Percentiles rank a stretch among this genome's conserved stretches.
Evolutionary conservation across 345 rosid genomes (phyloP).

Genomic region (Diplotaxis tenuifolia): DNA sequence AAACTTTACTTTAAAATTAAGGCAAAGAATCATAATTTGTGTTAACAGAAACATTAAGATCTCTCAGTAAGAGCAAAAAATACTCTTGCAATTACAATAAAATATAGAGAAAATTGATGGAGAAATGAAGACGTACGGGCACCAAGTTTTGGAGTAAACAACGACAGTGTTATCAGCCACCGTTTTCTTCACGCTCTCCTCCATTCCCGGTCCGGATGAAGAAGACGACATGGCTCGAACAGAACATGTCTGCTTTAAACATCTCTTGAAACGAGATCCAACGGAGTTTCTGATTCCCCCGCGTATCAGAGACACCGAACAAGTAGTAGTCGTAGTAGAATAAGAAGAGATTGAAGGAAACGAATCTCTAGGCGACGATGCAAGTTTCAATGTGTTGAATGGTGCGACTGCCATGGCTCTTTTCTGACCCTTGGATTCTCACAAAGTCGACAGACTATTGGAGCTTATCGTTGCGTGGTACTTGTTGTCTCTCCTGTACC

Average conservation of each 20-base stretch:
- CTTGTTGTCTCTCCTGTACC: not conserved
- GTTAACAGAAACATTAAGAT: no score
- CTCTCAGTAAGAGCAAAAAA: no score
- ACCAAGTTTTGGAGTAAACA: conserved; percentile 93
- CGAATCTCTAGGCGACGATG: no score
- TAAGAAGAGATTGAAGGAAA: no score
- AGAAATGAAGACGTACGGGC: conserved; percentile 72
- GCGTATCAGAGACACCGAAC: not conserved
- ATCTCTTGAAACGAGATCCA: conserved; percentile 29
- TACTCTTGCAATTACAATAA: no score
- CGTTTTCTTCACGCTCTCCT: conserved; percentile 66
- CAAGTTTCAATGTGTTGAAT: no score
- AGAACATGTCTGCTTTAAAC: conserved; percentile 36
- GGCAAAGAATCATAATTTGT: conserved; percentile 2
- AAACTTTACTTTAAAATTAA: not conserved
- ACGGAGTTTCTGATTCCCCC: conserved; percentile 9
- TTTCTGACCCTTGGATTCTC: not conserved
- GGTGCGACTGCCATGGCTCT: no score
- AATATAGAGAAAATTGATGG: not conserved
- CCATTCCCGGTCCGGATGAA: conserved; percentile 75
- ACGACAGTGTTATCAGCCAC: conserved; percentile 73
- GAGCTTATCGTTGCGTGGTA: not conserved
- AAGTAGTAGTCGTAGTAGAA: not conserved
- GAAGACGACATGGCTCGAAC: conserved; percentile 48
- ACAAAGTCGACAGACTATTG: not conserved